Conservation (phyloP, 176 grass and related monocot species). For the Aegilops speltoides region DNA sequence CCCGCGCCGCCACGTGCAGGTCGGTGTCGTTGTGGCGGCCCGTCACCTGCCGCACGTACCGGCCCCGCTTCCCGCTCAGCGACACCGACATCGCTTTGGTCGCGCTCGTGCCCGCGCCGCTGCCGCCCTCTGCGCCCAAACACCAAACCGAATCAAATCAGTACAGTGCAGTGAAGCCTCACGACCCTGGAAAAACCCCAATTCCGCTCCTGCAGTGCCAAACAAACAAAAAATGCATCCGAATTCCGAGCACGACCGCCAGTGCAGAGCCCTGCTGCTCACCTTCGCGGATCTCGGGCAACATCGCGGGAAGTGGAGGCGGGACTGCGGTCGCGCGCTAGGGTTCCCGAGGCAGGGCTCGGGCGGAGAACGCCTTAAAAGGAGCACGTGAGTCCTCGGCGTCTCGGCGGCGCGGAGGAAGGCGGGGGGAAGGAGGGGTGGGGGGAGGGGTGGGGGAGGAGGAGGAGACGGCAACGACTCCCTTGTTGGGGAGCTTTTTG, state of each 20-base stretch:
- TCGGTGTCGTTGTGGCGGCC: slow-evolving; percentile 87
- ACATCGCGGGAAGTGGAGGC: slow-evolving; percentile 31
- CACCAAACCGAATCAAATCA: not conserved
- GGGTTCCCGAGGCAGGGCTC: slow-evolving; percentile 29
- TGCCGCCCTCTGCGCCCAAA: slow-evolving; percentile 22
- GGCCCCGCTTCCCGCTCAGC: slow-evolving; percentile 60
- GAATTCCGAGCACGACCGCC: not conserved
- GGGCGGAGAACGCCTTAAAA: slow-evolving; percentile 38
- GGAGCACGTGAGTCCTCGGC: not conserved
- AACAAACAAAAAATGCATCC: not conserved
- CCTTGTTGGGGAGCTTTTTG: slow-evolving; percentile 10
- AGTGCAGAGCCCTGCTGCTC: not conserved
- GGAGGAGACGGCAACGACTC: slow-evolving; percentile 46
- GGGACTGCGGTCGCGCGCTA: not conserved
- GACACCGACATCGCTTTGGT: slow-evolving; percentile 61
- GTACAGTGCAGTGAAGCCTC: not conserved
- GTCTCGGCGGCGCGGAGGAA: slow-evolving; percentile 35
- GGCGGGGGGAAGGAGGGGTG: slow-evolving; percentile 48
- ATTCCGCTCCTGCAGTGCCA: not conserved
- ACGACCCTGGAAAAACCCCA: not conserved
- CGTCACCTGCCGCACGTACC: slow-evolving; percentile 95
- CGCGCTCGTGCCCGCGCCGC: not conserved
- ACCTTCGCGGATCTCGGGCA: slow-evolving; percentile 60
- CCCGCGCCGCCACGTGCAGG: slow-evolving; percentile 72
- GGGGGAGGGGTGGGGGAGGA: not conserved